Conservation (phyloP, 2,329 filamentous ascomycete genomes). For the Ploettnerulaceae sp. region DNA sequence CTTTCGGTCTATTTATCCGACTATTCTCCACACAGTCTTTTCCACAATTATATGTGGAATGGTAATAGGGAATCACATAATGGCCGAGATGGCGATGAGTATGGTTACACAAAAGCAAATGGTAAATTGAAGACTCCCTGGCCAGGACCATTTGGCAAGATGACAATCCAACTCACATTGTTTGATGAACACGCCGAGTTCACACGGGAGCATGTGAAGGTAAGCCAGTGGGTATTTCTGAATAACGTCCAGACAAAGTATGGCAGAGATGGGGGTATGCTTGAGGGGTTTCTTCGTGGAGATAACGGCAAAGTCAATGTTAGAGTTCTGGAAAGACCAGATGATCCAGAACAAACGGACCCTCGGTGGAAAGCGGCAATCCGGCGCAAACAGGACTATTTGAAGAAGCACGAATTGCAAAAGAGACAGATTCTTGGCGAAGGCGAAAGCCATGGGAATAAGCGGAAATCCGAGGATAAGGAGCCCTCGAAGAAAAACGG, state of each 20-base stretch:
- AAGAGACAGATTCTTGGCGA: slow-evolving; percentile 36
- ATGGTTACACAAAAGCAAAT: slow-evolving; percentile 45
- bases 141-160: slow-evolving; percentile 69
- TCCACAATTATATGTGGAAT: slow-evolving; percentile 45
- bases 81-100: slow-evolving; percentile 48
- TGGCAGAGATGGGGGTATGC: slow-evolving; percentile 44
- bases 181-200: slow-evolving; percentile 62
- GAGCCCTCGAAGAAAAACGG: slow-evolving; percentile 18
- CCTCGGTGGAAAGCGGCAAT: slow-evolving; percentile 52
- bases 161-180: slow-evolving; percentile 65
- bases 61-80: slow-evolving; percentile 28
- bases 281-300: slow-evolving; percentile 69
- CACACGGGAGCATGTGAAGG: slow-evolving; percentile 50
- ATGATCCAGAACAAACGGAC: slow-evolving; percentile 41
- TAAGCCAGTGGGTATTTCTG: slow-evolving; percentile 60
- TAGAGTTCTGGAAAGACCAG: slow-evolving; percentile 41
- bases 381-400: slow-evolving; percentile 61
- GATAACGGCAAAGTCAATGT: slow-evolving; percentile 60
- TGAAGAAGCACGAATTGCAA: slow-evolving; percentile 36
- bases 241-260: slow-evolving; percentile 68
- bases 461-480: slow-evolving; percentile 23
- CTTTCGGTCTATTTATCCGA: slow-evolving; percentile 72
- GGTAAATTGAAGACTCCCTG: slow-evolving; percentile 44
- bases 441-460: slow-evolving; percentile 34
- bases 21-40: slow-evolving; percentile 65